Conservation (phyloP, 352 stramenopile species). For the Phytopythium vexans region DNA sequence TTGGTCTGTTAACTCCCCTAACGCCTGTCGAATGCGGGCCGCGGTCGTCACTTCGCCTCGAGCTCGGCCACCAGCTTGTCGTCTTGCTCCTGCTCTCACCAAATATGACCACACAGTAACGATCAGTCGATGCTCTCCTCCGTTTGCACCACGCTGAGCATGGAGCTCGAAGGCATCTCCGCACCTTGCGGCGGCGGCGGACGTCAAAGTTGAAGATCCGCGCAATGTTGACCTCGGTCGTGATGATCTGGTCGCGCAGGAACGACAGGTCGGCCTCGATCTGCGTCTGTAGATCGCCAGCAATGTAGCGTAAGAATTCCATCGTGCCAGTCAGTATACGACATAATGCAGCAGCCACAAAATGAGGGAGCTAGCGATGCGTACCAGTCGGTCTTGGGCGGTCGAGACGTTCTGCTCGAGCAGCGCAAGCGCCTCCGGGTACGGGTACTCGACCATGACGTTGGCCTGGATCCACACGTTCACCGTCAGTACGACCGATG, state of each 20-base stretch:
- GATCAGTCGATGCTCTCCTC: too few species aligned
- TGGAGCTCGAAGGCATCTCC: background rate
- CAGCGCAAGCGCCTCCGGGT: constrained; percentile 93
- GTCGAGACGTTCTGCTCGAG: constrained; percentile 73
- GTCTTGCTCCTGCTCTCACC: constrained; percentile 50
- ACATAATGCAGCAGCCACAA: background rate
- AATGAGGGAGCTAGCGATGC: constrained; percentile 1
- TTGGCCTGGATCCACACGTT: constrained; percentile 56
- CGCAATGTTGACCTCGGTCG: constrained; percentile 96
- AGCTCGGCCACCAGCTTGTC: constrained; percentile 58
- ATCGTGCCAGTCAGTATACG: background rate
- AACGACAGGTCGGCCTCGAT: constrained; percentile 92
- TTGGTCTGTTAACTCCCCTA: too few species aligned
- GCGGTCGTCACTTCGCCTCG: constrained; percentile 42
- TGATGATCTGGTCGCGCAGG: constrained; percentile 97
- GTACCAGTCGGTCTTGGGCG: constrained; percentile 69
- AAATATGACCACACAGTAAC: background rate
- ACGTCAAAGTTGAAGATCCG: constrained; percentile 98
- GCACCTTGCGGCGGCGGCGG: constrained; percentile 65
- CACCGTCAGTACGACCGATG: background rate
- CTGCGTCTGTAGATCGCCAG: constrained; percentile 34
- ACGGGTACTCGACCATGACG: constrained; percentile 97
- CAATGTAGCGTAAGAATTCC: background rate
- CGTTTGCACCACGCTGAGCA: too few species aligned
- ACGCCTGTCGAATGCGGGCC: too few species aligned